phyloP scores from a whole-genome alignment of 2,329 filamentous ascomycete species.

The Fusarium fracticaudum region DNA sequence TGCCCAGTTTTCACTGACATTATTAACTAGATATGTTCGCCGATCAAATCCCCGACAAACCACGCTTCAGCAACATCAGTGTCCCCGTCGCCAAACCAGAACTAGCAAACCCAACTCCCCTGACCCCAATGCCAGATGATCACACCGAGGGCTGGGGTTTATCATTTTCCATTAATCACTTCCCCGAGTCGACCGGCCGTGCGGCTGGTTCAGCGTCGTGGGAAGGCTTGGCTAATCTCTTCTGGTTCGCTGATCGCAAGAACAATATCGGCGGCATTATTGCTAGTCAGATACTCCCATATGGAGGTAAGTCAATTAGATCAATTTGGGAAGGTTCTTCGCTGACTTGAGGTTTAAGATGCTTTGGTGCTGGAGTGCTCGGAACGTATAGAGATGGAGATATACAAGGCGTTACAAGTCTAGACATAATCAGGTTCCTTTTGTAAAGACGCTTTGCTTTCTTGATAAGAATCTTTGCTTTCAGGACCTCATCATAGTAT shows the following conservation, averaged over 20 bases:
- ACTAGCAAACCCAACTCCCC: background rate
- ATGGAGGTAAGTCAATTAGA: rapidly evolving
- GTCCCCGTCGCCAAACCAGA: background rate
- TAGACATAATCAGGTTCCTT: background rate
- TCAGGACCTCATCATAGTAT: background rate
- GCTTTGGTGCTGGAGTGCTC: background rate
- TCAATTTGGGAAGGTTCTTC: rapidly evolving
- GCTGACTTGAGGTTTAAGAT: background rate
- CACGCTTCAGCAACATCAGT: background rate
- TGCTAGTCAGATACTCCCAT: background rate
- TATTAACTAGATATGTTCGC: background rate
- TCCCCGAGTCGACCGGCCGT: background rate
- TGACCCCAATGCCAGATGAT: background rate
- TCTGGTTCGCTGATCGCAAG: background rate
- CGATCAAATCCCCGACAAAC: background rate
- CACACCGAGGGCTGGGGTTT: background rate
- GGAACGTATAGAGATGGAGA: background rate
- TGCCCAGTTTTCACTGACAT: background rate
- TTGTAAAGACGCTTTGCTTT: background rate
- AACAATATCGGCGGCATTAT: background rate
- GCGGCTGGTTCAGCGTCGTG: background rate
- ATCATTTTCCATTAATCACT: background rate
- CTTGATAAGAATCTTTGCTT: background rate
- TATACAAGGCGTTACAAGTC: background rate
- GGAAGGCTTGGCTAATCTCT: background rate